phyloP scores from a whole-genome alignment of 2,329 filamentous ascomycete species.

The Teratosphaeria gauchensis region DNA sequence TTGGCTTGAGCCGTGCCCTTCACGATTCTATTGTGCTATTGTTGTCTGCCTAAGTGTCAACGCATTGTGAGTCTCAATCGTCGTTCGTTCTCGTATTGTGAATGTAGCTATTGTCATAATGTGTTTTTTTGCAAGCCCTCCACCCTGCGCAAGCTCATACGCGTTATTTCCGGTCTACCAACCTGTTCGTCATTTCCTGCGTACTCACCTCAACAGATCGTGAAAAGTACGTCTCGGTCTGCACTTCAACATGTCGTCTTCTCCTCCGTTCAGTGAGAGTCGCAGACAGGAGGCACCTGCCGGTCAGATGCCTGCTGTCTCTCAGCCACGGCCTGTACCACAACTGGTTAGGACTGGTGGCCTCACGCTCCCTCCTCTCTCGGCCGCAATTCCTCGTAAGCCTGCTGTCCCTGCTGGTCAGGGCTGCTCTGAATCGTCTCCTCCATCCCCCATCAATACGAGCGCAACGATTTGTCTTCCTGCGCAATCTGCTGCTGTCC shows the following conservation, averaged over 20 bases:
- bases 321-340: background rate
- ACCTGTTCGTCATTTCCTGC: background rate
- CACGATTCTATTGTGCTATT: background rate
- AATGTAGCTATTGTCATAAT: background rate
- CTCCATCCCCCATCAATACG: background rate
- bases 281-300: background rate
- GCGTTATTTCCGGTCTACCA: background rate
- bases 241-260: background rate
- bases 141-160: background rate
- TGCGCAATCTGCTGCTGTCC: background rate
- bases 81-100: background rate
- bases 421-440: background rate
- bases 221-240: background rate
- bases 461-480: background rate
- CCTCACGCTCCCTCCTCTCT: background rate
- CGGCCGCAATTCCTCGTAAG: background rate
- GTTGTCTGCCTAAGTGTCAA: background rate
- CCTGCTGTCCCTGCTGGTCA: background rate
- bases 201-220: background rate
- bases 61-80: background rate
- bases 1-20: background rate
- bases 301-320: background rate
- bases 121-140: background rate
- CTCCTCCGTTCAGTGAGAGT: background rate
- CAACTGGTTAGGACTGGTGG: background rate